Evolutionary conservation across 805 yeast genomes (phyloP).

Genomic region (Cyberlindnera bimundalis): DNA sequence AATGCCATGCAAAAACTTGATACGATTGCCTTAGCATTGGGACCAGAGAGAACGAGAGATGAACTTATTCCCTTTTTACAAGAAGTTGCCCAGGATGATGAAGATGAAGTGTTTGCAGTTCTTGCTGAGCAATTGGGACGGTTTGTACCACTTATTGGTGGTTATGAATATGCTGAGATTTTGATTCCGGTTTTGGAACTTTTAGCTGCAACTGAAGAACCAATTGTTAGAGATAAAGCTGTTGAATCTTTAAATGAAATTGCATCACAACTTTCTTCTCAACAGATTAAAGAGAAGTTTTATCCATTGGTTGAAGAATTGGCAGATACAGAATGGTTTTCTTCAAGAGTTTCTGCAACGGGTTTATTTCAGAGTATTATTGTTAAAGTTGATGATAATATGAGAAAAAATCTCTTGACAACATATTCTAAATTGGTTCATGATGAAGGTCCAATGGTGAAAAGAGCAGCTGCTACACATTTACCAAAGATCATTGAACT

Average conservation of each 20-base stretch:
- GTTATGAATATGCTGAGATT: slow-evolving; percentile 57
- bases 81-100: slow-evolving; percentile 89
- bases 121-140: slow-evolving; percentile 87
- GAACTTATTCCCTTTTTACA: slow-evolving; percentile 89
- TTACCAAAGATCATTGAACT: slow-evolving; percentile 71
- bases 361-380: slow-evolving; percentile 78
- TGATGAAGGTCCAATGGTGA: slow-evolving; percentile 97
- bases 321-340: slow-evolving; percentile 91
- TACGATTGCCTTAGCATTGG: slow-evolving; percentile 91
- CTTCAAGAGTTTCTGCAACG: slow-evolving; percentile 85
- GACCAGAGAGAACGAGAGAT: slow-evolving; percentile 85
- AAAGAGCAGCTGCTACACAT: slow-evolving; percentile 87
- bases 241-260: slow-evolving; percentile 77
- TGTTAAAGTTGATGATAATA: slow-evolving; percentile 49
- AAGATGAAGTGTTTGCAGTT: slow-evolving; percentile 94
- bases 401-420: slow-evolving; percentile 60
- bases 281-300: slow-evolving; percentile 63
- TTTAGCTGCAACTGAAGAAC: slow-evolving; percentile 91
- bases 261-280: slow-evolving; percentile 56
- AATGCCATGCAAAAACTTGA: slow-evolving; percentile 93
- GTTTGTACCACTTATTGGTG: slow-evolving; percentile 89
- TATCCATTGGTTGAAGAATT: slow-evolving; percentile 75
- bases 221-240: slow-evolving; percentile 92
- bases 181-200: slow-evolving; percentile 66
- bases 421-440: slow-evolving; percentile 67